Base-by-base conservation (phyloP, 345 rosid genomes). In the Salix exigua region DNA sequence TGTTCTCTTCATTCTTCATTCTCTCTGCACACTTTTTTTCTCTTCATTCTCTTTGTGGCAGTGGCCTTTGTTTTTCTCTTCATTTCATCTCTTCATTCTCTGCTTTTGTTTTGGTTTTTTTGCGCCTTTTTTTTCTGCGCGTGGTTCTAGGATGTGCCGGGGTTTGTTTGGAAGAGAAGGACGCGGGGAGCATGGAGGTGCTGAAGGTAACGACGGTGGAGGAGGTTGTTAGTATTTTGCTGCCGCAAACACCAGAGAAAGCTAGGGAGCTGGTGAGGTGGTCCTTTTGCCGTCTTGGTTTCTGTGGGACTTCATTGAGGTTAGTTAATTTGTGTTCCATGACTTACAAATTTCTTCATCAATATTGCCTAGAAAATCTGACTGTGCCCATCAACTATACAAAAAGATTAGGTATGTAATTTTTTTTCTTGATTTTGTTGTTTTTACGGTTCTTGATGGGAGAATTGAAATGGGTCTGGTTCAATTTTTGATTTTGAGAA, bases 91-190 rank as follows among this genome's bases (percentile, higher is more conserved):
- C 30, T 28, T 28, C 30, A 28, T 28, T 28, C 30, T 28, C 30
- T 28, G 30, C 30, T 28, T 28, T 1, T 28, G 30, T 28, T 28
- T 28, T 28, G 30, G 30, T 28, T 28, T 28, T 28, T 28, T 1
- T 28, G 1, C 30, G 30, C 30, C 30, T 1, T 1, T 28, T 28
- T 28, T 28, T 28, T n/a, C n/a, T n/a, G 67, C 84, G 85, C 61
- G 75, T 91, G 78, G 94, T 88, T 81, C 82, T 94, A 66, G 83
- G 89, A 71, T 90, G 97, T 84, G 92, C 97, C 17, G 97, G 98
- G 42, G 92, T 94, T 58, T 85, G 89, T 72, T 42, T 94, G 80
- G 97, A 94, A 81, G 97, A 90, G 77, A 89, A 88, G 78, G 98
- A 94, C 53, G 70, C 88, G 89, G 92, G 85, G 46, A 10, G 46